A percentile compares a stretch with the other conserved stretches of the same genome.
Evolutionary conservation across 2,329 filamentous ascomycete species (phyloP).

Genomic region (Diaporthe aspalathi): DNA sequence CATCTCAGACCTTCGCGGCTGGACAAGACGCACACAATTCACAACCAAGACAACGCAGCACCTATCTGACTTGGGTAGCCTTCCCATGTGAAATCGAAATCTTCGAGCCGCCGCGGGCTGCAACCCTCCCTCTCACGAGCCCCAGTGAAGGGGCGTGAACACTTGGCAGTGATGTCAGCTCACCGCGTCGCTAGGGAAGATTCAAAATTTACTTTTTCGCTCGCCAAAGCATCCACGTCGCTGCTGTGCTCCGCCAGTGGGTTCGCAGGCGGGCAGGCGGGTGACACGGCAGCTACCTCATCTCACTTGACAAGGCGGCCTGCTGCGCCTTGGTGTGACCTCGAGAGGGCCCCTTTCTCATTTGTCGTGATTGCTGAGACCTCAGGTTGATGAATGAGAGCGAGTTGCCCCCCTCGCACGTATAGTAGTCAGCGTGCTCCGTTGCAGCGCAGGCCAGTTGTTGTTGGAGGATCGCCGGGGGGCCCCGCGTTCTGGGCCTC

Average conservation of each 20-base stretch:
- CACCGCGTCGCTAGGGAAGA: conserved; percentile 6
- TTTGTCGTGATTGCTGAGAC: not conserved
- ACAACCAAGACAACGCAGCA: not conserved
- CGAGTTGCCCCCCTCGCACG: no score
- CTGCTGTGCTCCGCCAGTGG: not conserved
- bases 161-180: conserved; percentile 27
- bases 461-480: conserved; percentile 5
- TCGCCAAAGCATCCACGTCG: conserved; percentile 10
- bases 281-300: conserved; percentile 12
- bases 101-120: conserved; percentile 12
- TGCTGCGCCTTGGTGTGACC: conserved; percentile 6
- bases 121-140: conserved; percentile 10
- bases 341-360: conserved; percentile 12
- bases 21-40: not conserved
- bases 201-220: conserved; percentile 21
- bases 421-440: not conserved
- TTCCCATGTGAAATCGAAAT: conserved; percentile 18
- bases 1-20: not conserved
- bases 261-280: not conserved
- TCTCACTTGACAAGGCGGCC: conserved; percentile 28
- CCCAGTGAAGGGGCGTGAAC: not conserved
- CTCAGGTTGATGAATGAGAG: conserved; percentile 22
- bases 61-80: conserved; percentile 15
- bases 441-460: not conserved
- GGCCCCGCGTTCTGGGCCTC: conserved; percentile 15